Evolutionary conservation across 2,329 filamentous ascomycete genomes (phyloP).

Genomic region (Truncatella angustata): DNA sequence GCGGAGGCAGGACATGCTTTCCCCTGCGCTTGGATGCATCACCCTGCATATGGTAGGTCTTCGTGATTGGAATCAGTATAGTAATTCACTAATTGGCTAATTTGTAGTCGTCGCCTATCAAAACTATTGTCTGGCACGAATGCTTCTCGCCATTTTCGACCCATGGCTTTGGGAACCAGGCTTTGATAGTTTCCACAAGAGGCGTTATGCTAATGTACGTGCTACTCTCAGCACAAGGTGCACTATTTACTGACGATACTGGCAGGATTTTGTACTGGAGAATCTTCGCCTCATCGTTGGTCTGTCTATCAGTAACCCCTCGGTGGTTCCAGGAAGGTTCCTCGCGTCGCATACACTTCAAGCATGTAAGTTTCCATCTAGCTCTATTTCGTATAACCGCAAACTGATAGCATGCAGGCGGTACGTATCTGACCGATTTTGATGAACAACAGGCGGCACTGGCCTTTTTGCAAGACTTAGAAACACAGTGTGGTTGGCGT

Average conservation of each 20-base stretch:
- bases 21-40: constrained; percentile 15
- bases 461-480: constrained; percentile 26
- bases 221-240: constrained; percentile 23
- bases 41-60: constrained; percentile 2
- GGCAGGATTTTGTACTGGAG: constrained; percentile 23
- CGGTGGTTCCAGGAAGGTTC: constrained; percentile 21
- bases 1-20: constrained; percentile 23
- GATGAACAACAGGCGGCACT: constrained; percentile 32
- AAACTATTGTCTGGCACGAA: constrained; percentile 7
- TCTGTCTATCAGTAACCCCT: constrained; percentile 24
- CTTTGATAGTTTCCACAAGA: constrained; percentile 3
- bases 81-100: too few species aligned
- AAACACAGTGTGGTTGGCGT: constrained; percentile 34
- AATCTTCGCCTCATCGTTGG: constrained; percentile 23
- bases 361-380: constrained; percentile 17
- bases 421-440: constrained; percentile 30
- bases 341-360: constrained; percentile 25
- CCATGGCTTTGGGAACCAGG: constrained; percentile 3
- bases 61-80: too few species aligned
- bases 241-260: constrained; percentile 30
- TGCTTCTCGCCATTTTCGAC: constrained; percentile 10
- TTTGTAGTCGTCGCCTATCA: constrained; percentile 4
- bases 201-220: constrained; percentile 4
- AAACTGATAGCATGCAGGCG: constrained; percentile 16
- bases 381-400: constrained; percentile 2